Evolutionary conservation across 805 yeast species (phyloP), one percentile per base, ranked within the genome.

Genomic region (Ogataea pilisensis): DNA sequence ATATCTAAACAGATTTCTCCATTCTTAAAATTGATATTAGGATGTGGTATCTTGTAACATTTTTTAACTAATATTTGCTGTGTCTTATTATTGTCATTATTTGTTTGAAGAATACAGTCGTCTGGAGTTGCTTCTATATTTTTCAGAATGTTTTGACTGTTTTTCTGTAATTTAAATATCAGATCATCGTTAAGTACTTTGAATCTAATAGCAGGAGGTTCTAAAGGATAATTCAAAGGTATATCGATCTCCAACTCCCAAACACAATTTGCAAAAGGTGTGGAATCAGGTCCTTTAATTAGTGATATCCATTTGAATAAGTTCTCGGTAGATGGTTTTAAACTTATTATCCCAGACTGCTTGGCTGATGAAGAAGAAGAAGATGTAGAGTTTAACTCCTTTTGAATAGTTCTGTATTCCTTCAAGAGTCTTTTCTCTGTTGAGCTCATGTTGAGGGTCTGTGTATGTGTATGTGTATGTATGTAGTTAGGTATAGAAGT

Each of bases 1-100:
- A 83, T 77, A 55, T 82, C 86, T 5, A 84, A 61, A 58, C 91
- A 84, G 7, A 84, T 80, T 46, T 80, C 86, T 1, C 91, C 91
- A 1, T 80, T 70, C 33, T 68, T 39, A 45, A 68, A 70, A 43
- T 69, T 65, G 4, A 76, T 67, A 50, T 76, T 76, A 18, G 76
- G 72, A 51, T 76, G 82, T 49, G 74, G 70, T 51, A 54, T 68
- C 25, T 43, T 57, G 35, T 48, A 49, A 40, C 60, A 57, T 29
- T 35, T 44, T 14, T 35, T 41, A 16, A 33, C 31, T 18, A 9
- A 22, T n/a, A n/a, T n/a, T n/a, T n/a, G n/a, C n/a, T n/a, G n/a
- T n/a, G n/a, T n/a, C n/a, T n/a, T n/a, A n/a, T n/a, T n/a, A n/a
- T n/a, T n/a, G n/a, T n/a, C n/a, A n/a, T n/a, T n/a, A n/a, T n/a